phyloP scores from a whole-genome alignment of 2,329 filamentous ascomycete genomes.

The Colletotrichum abscissum region DNA sequence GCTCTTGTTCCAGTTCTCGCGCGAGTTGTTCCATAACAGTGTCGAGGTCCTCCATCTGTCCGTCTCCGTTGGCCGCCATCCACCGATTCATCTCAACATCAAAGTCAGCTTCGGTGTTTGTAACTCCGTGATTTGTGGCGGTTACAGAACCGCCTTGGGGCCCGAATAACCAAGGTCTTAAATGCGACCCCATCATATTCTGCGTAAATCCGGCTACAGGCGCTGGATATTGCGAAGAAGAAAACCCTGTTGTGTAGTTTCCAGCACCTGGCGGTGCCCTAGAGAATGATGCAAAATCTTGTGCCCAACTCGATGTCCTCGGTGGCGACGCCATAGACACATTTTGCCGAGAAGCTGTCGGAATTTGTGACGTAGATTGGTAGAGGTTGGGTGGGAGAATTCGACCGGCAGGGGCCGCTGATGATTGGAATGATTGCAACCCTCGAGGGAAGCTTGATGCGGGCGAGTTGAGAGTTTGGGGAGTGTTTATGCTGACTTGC shows the following conservation, averaged over 20 bases:
- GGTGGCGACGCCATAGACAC: neutral
- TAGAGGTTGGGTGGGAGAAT: neutral
- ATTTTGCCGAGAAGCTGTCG: neutral
- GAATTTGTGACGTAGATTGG: neutral
- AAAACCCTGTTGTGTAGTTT: neutral
- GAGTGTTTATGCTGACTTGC: neutral
- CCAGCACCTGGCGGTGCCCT: neutral
- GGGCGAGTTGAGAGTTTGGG: neutral
- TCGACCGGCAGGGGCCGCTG: neutral
- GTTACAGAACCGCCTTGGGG: neutral
- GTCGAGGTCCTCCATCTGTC: constrained; percentile 52
- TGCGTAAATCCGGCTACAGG: neutral
- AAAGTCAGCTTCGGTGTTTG: constrained; percentile 47
- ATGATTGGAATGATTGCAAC: neutral
- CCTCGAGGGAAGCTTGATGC: neutral
- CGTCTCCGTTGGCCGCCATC: constrained; percentile 49
- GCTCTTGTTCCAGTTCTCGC: constrained; percentile 47
- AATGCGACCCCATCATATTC: neutral
- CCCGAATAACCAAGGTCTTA: neutral
- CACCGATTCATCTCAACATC: constrained; percentile 54
- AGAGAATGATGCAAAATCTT: constrained; percentile 24
- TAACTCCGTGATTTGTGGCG: neutral
- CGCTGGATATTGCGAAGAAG: neutral
- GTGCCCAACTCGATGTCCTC: constrained; percentile 20
- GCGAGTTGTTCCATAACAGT: constrained; percentile 57